A percentile compares a stretch with the other conserved stretches of the same genome.
Evolutionary conservation across 495 filamentous ascomycete genomes (phyloP).

Genomic region (Physcia stellaris): DNA sequence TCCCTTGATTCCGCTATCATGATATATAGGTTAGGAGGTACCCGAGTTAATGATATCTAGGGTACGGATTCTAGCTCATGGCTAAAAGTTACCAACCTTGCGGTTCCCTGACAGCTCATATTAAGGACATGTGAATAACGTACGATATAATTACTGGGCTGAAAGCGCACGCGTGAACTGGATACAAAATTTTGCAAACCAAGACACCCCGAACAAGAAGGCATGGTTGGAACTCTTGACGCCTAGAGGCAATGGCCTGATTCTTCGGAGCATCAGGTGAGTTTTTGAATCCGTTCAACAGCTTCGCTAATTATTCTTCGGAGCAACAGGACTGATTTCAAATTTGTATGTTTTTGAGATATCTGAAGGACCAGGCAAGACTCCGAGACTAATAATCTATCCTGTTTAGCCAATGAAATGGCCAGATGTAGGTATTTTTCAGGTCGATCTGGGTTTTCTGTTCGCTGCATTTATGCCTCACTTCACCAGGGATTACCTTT

Average conservation of each 20-base stretch:
- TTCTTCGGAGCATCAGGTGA: constrained; percentile 70
- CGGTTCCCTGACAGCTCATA: constrained; percentile 9
- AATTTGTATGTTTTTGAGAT: too few relatives aligned
- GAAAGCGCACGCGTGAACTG: constrained; percentile 78
- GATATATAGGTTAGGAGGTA: too few relatives aligned
- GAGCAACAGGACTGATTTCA: constrained; percentile 77
- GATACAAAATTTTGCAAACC: constrained; percentile 58
- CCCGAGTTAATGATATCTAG: too few relatives aligned
- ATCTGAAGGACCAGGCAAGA: too few relatives aligned
- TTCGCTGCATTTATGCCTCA: background rate
- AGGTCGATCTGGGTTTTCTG: background rate
- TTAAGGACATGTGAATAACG: constrained; percentile 77
- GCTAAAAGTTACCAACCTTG: too few relatives aligned
- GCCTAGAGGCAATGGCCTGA: constrained; percentile 55
- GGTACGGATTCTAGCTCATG: too few relatives aligned
- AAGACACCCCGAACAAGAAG: constrained; percentile 49
- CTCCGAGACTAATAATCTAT: too few relatives aligned
- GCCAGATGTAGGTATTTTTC: too few relatives aligned
- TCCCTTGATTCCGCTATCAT: too few relatives aligned
- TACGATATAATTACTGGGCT: constrained; percentile 71
- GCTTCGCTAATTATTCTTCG: too few relatives aligned
- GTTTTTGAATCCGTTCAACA: too few relatives aligned
- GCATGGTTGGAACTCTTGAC: constrained; percentile 62
- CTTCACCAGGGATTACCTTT: background rate
- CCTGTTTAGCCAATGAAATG: constrained; percentile 44